These are phyloP conservation scores for Neocucurbitaria cava DNA, from an alignment of 2,329 filamentous ascomycete genomes.

Conservation along the genomic window DNA sequence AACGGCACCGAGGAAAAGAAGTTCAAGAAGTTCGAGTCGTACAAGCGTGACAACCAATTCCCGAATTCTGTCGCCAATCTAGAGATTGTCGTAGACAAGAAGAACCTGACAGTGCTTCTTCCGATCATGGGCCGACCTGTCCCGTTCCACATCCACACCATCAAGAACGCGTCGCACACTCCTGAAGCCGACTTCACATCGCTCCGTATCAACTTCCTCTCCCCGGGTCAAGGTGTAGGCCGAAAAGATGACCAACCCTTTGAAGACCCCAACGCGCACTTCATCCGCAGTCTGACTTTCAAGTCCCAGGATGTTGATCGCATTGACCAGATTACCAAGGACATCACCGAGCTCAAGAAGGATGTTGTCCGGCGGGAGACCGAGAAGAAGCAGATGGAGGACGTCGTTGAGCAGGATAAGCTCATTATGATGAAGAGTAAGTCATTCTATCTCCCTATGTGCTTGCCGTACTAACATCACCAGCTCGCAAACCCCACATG, in stretches of 20 bases:
- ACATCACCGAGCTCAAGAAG: conserved; percentile 96
- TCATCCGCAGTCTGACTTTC: conserved; percentile 94
- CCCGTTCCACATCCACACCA: conserved; percentile 96
- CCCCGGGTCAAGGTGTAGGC: conserved; percentile 94
- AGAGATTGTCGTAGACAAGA: conserved; percentile 87
- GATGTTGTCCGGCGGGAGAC: conserved; percentile 91
- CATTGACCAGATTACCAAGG: conserved; percentile 87
- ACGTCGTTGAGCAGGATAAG: conserved; percentile 98
- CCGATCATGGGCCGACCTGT: conserved; percentile 98
- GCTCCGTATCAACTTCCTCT: conserved; percentile 95
- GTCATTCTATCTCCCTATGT: conserved; percentile 38
- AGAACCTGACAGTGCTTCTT: conserved; percentile 87
- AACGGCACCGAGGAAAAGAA: conserved; percentile 96
- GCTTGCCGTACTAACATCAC: conserved; percentile 10
- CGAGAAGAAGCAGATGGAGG: conserved; percentile 99
- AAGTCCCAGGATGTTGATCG: conserved; percentile 87
- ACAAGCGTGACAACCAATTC: conserved; percentile 96
- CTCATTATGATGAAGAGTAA: conserved; percentile 90
- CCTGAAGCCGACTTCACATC: conserved; percentile 95
- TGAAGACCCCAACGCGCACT: conserved; percentile 94
- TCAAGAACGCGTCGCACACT: conserved; percentile 98
- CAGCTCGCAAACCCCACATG: conserved; percentile 86
- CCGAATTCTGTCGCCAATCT: conserved; percentile 83
- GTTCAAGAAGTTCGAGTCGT: conserved; percentile 99
- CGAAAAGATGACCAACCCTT: conserved; percentile 98